phyloP scores from a whole-genome alignment of 352 stramenopile genomes.

The Globisporangium polare region DNA sequence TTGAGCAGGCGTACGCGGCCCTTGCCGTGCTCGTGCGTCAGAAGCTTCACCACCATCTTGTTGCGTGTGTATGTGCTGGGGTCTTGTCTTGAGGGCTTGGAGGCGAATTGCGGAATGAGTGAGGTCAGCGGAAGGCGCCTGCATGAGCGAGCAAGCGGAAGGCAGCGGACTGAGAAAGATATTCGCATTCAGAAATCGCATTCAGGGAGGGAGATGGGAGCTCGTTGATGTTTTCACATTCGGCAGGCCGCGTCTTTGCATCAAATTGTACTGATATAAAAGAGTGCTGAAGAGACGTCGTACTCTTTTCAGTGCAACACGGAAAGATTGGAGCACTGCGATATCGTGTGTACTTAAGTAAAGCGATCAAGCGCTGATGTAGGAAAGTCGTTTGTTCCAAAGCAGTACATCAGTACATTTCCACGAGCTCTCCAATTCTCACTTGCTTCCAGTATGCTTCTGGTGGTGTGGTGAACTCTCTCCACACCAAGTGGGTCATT shows the following conservation, averaged over 20 bases:
- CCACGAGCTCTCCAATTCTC: neutral
- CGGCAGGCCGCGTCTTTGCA: neutral
- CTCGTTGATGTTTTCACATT: neutral
- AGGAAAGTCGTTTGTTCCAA: neutral
- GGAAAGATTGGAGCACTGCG: no score
- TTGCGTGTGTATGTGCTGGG: neutral
- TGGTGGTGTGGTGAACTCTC: neutral
- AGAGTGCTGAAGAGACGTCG: neutral
- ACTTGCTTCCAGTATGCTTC: neutral
- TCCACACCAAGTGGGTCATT: neutral
- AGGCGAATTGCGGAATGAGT: slow-evolving; percentile 27
- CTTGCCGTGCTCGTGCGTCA: slow-evolving; percentile 81
- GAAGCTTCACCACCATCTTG: slow-evolving; percentile 69
- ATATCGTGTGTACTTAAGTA: no score
- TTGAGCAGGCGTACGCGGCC: slow-evolving; percentile 85
- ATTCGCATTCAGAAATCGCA: slow-evolving; percentile 33
- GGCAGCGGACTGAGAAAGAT: slow-evolving; percentile 8
- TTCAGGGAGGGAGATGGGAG: neutral
- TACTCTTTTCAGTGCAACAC: no score
- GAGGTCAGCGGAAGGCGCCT: neutral
- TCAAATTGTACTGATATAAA: neutral
- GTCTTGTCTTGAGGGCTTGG: slow-evolving; percentile 14
- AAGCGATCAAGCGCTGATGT: neutral
- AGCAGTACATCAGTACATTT: neutral
- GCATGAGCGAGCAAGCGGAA: neutral